phyloP scores from a whole-genome alignment of 2,329 filamentous ascomycete genomes.

The Plenodomus lindquistii region DNA sequence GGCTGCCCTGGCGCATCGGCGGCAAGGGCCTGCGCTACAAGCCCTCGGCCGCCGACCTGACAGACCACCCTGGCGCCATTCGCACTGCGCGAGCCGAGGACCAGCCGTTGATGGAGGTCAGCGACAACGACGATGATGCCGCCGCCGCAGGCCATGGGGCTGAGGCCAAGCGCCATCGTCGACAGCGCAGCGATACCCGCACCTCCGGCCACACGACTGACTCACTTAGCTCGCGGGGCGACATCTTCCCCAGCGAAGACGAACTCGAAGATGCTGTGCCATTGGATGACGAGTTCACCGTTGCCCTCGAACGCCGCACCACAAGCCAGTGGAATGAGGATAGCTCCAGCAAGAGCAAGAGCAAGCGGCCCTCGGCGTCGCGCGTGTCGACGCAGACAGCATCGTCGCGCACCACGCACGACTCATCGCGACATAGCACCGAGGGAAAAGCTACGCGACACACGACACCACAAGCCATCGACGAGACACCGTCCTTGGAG shows the following conservation, averaged over 20 bases:
- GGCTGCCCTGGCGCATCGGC: slow-evolving; percentile 83
- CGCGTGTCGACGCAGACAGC: slow-evolving; percentile 51
- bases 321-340: slow-evolving; percentile 65
- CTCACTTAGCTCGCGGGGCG: slow-evolving; percentile 83
- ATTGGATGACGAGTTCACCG: slow-evolving; percentile 87
- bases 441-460: slow-evolving; percentile 25
- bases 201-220: slow-evolving; percentile 81
- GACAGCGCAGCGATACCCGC: slow-evolving; percentile 76
- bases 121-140: slow-evolving; percentile 48
- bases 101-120: slow-evolving; percentile 69
- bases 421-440: slow-evolving; percentile 22
- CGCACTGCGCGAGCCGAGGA: slow-evolving; percentile 62
- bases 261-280: slow-evolving; percentile 88
- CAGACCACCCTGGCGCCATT: slow-evolving; percentile 75
- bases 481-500: slow-evolving; percentile 53
- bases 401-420: slow-evolving; percentile 51
- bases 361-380: slow-evolving; percentile 52
- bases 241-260: slow-evolving; percentile 89
- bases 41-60: slow-evolving; percentile 86
- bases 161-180: slow-evolving; percentile 45
- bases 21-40: slow-evolving; percentile 80
- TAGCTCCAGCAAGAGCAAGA: slow-evolving; percentile 66
- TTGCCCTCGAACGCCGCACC: slow-evolving; percentile 74
- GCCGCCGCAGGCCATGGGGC: slow-evolving; percentile 13
- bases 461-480: slow-evolving; percentile 28